Conservation (phyloP, 495 filamentous ascomycete genomes). For the Barbatosphaeria neglecta region DNA sequence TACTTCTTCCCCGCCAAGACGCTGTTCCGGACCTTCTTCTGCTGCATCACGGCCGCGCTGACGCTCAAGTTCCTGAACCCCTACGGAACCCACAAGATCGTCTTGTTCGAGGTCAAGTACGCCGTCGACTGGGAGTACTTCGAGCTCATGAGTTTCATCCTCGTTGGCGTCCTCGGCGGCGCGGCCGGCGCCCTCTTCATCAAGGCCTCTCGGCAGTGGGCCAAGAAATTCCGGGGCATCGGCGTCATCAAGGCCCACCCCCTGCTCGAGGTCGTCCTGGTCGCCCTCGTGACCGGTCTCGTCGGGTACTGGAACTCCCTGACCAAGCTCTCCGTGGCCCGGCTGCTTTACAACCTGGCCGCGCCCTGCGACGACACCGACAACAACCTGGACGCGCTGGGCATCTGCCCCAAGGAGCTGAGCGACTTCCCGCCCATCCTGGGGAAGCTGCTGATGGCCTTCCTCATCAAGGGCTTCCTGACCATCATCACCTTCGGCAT, state of each 20-base stretch:
- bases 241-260: constrained; percentile 70
- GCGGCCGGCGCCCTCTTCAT: constrained; percentile 85
- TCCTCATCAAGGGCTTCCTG: constrained; percentile 79
- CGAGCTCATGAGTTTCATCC: constrained; percentile 74
- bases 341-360: constrained; percentile 81
- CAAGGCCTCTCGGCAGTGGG: constrained; percentile 87
- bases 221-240: constrained; percentile 74
- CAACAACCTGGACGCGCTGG: constrained; percentile 45
- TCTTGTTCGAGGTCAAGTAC: constrained; percentile 90
- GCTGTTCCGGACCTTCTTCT: constrained; percentile 95
- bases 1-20: constrained; percentile 99
- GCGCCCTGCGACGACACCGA: constrained; percentile 61
- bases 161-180: constrained; percentile 77
- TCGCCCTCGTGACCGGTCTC: constrained; percentile 74
- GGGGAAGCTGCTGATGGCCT: constrained; percentile 57
- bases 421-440: constrained; percentile 67
- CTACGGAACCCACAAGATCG: constrained; percentile 92
- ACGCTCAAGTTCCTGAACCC: constrained; percentile 91
- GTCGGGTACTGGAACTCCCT: constrained; percentile 89
- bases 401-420: constrained; percentile 61
- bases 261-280: constrained; percentile 75
- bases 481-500: constrained; percentile 87
- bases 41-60: constrained; percentile 84
- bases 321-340: constrained; percentile 79
- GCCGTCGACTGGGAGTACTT: constrained; percentile 90